These are phyloP conservation scores for Collybiopsis luxurians DNA, from an alignment of 768 basidiomycete species.

Conservation along the genomic window DNA sequence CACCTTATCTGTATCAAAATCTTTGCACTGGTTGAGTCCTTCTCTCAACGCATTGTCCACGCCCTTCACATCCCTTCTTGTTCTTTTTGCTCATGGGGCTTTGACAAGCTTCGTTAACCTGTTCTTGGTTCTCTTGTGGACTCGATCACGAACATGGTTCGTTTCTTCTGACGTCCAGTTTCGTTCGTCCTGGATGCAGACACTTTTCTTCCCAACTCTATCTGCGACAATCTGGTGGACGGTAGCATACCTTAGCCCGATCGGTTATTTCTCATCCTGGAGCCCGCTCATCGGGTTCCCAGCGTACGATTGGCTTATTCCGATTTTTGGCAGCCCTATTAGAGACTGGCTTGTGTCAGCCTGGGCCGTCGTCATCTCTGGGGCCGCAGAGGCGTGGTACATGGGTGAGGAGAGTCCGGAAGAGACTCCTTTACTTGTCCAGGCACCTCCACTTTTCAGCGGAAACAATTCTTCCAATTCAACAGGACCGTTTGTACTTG, in stretches of 20 bases:
- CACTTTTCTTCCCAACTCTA: constrained; percentile 62
- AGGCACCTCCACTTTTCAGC: not conserved
- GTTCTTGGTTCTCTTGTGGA: constrained; percentile 34
- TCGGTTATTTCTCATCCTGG: constrained; percentile 76
- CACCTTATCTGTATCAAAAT: constrained; percentile 36
- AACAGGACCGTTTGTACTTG: constrained; percentile 33
- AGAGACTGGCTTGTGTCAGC: constrained; percentile 76
- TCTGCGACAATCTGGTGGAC: constrained; percentile 66
- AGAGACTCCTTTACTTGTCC: constrained; percentile 5
- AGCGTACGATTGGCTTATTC: constrained; percentile 64
- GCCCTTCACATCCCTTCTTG: constrained; percentile 42
- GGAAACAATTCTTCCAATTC: not conserved
- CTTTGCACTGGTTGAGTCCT: constrained; percentile 39
- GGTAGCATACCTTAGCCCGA: constrained; percentile 54
- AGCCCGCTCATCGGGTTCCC: constrained; percentile 52
- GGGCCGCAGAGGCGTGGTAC: constrained; percentile 52
- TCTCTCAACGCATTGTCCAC: constrained; percentile 57
- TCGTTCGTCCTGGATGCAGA: constrained; percentile 37
- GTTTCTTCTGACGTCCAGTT: too few species aligned
- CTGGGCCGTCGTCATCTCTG: constrained; percentile 68
- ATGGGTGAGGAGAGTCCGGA: constrained; percentile 36
- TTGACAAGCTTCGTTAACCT: constrained; percentile 45
- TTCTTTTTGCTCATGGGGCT: constrained; percentile 39
- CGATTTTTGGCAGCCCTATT: constrained; percentile 52
- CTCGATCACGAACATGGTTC: constrained; percentile 29